Evolutionary conservation across 2,329 filamentous ascomycete species (phyloP), one percentile per base, ranked within the genome.

Genomic region (Colletotrichum coccodes): DNA sequence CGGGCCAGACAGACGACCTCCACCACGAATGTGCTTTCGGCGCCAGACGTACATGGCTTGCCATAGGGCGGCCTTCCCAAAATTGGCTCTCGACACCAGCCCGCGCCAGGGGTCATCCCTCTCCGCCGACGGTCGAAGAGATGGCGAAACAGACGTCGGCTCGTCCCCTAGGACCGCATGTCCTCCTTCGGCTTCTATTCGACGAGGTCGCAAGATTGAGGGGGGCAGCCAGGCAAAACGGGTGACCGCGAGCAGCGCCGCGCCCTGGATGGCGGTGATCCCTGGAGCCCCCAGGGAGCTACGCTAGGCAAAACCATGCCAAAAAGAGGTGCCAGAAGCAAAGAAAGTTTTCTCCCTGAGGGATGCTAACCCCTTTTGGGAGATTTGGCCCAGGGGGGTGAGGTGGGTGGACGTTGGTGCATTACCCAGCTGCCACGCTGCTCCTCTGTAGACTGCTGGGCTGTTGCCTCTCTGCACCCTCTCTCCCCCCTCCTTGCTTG

Each of bases 271-370:
- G 23, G n/a, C 38, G n/a, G n/a, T 56, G 47, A 59, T 54, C 60
- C 60, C 46, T 26, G 65, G 49, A n/a, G n/a, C n/a, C 21, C 52
- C 38, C 34, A 11, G n/a, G 36, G 26, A 12, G 44, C 26, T 42
- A n/a, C 42, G 34, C 60, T 60, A 60, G 16, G 32, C 46, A 32
- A 7, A 16, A 42, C 34, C 42, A 60, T 56, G 8, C 61, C 61
- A 21, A 30, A 28, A 60, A 44, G 36, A 58, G 66, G 36, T 50
- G 23, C 12, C 46, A 32, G 50, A 47, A 60, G 54, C 11, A 60
- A 68, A 65, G 54, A 65, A 38, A 65, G 61, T 68, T 68, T 68
- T 54, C 49, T 60, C 54, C 6, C 26, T 36, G 21, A 65, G 26
- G 30, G 34, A 60, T 34, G 49, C 65, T 56, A 65, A 30, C 54